Base-by-base conservation (phyloP, 441 rosid species). In the Erodium texanum region DNA sequence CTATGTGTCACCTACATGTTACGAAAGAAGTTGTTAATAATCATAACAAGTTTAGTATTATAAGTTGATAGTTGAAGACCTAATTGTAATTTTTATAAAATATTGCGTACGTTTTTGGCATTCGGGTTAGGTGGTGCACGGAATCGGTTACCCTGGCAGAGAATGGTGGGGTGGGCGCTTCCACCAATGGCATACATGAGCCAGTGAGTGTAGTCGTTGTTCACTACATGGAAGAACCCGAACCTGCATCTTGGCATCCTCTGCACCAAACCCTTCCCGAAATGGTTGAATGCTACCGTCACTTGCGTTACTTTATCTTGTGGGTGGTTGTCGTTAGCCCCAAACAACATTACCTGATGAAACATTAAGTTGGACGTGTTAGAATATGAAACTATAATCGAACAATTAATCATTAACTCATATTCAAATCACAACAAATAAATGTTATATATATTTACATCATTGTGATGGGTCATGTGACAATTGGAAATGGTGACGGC, bases 121-220 rank as follows among this genome's bases (percentile, higher is more conserved):
- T 85, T 75, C 1, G 45, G 88, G 71, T 93, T 71, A 9, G 80
- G 18, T 32, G 98, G 98, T 32, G 98, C 98, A 11, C 78, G 86
- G 78, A 86, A 93, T 0, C 97, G 90, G 69, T 93, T 93, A 54
- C 97, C 95, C 68, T 93, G 97, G 73, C 98, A 89, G 61, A 88
- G 91, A 18, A 93, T 93, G 50, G 97, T 93, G 2, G 98, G 97
- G 71, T 79, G 87, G 22, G 91, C 96, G 52, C 98, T 93, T 5
- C 98, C 98, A 0, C 98, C 98, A 56, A 93, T 93, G 0, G 97
- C 98, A 29, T 93, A 90, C 98, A 93, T 93, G 70, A 90, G 95
- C 98, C 98, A 93, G 34, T 81, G 84, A 0, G 98, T 90, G 71
- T 86, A 93, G 70, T 90, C 98, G 29, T 93, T 93, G 75, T 93